Conservation (phyloP, 208 protist species). For the Perkinsela sp. region DNA sequence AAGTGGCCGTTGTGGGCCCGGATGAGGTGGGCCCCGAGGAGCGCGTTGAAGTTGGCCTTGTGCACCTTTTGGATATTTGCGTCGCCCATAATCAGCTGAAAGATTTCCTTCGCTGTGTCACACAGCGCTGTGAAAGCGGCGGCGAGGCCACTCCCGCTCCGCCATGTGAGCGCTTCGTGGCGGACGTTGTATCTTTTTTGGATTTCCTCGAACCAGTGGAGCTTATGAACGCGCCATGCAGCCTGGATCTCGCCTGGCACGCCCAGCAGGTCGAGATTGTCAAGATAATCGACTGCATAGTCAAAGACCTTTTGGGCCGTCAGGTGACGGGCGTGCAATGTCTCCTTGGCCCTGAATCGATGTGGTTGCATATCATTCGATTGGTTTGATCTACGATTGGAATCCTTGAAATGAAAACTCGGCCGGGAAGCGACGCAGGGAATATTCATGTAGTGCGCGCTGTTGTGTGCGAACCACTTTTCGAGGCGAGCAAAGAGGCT, state of each 20-base stretch:
- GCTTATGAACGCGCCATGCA: constrained; percentile 4
- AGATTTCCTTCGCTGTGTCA: constrained; percentile 40
- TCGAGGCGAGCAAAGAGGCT: too few species aligned
- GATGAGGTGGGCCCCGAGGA: constrained; percentile 27
- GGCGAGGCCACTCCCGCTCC: constrained; percentile 46
- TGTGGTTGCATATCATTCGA: too few species aligned
- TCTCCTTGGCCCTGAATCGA: too few species aligned
- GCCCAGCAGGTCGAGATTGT: background rate
- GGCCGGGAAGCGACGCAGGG: too few species aligned
- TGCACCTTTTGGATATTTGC: constrained; percentile 16
- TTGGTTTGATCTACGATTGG: too few species aligned
- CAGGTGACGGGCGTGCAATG: too few species aligned
- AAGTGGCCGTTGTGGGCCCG: constrained; percentile 15
- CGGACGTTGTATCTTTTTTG: constrained; percentile 1
- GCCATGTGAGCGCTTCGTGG: constrained; percentile 23
- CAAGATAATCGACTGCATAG: too few species aligned
- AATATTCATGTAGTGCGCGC: too few species aligned
- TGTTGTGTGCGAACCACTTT: too few species aligned
- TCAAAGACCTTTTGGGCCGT: too few species aligned
- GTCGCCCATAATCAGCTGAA: constrained; percentile 20
- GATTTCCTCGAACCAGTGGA: constrained; percentile 2
- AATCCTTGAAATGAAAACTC: too few species aligned
- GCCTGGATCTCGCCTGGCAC: background rate
- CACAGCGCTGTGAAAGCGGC: constrained; percentile 52
- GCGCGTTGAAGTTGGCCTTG: constrained; percentile 29